Conservation (phyloP, 176 grass and related monocot species). For the Neostapfia colusana region DNA sequence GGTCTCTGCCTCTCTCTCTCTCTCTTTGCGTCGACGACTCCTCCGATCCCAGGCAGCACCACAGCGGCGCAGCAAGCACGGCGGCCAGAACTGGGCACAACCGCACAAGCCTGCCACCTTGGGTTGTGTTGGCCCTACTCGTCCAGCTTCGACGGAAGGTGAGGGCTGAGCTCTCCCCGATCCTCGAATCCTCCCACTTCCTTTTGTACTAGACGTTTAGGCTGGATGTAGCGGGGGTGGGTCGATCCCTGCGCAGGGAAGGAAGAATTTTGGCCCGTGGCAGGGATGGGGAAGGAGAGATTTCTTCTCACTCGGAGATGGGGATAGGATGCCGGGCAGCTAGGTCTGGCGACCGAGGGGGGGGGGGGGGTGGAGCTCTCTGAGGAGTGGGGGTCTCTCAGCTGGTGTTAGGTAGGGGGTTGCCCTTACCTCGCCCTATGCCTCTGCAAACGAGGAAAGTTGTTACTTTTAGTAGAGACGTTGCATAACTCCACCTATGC, state of each 20-base stretch:
- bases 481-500: too few species aligned
- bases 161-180: neutral
- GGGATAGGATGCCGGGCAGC: neutral
- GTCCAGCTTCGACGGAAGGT: neutral
- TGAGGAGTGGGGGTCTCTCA: too few species aligned
- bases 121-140: neutral
- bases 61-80: neutral
- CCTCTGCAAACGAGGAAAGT: neutral
- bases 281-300: neutral
- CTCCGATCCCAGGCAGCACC: neutral
- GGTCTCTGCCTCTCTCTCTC: too few species aligned
- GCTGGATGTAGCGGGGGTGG: neutral
- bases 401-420: too few species aligned
- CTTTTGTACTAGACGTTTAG: neutral
- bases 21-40: too few species aligned
- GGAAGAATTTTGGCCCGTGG: neutral
- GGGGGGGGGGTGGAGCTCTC: neutral
- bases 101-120: neutral
- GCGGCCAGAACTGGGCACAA: neutral
- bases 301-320: neutral
- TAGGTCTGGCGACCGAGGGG: neutral
- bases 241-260: neutral
- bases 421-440: neutral
- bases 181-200: neutral
- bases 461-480: slow-evolving; percentile 1